Conservation (phyloP, 2,329 filamentous ascomycete species). For the Pleoardoris graminearum region DNA sequence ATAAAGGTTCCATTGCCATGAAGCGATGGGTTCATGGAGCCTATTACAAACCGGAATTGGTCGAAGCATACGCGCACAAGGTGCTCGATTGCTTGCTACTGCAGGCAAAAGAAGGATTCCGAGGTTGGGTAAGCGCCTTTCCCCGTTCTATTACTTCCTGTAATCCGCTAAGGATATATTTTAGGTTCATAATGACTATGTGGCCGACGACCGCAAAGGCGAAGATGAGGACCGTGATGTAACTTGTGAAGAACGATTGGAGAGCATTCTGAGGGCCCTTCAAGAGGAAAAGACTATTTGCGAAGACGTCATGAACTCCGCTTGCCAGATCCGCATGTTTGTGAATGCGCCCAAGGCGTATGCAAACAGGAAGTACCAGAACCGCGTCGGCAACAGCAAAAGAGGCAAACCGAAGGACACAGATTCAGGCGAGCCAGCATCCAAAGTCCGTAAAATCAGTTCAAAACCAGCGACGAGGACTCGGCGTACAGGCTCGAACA, state of each 20-base stretch:
- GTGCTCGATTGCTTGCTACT: slow-evolving; percentile 37
- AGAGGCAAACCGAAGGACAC: slow-evolving; percentile 26
- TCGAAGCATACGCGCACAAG: slow-evolving; percentile 41
- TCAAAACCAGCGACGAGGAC: slow-evolving; percentile 3
- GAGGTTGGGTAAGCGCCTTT: slow-evolving; percentile 27
- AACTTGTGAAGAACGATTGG: slow-evolving; percentile 32
- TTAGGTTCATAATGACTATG: slow-evolving; percentile 38
- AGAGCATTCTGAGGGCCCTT: slow-evolving; percentile 36
- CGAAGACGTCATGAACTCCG: slow-evolving; percentile 43
- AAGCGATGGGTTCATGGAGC: slow-evolving; percentile 38
- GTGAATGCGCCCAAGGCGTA: slow-evolving; percentile 43
- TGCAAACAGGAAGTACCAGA: slow-evolving; percentile 38
- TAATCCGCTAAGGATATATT: background rate
- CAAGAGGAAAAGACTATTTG: slow-evolving; percentile 43
- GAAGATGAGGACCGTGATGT: slow-evolving; percentile 40
- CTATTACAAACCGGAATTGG: slow-evolving; percentile 33
- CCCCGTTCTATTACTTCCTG: no score
- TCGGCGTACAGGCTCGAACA: slow-evolving; percentile 6
- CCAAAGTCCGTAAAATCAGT: slow-evolving; percentile 14
- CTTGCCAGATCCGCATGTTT: slow-evolving; percentile 43
- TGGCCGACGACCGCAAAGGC: slow-evolving; percentile 39
- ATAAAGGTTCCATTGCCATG: slow-evolving; percentile 35
- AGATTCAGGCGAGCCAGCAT: slow-evolving; percentile 7
- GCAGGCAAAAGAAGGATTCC: slow-evolving; percentile 37
- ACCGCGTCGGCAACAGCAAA: slow-evolving; percentile 41